These are phyloP conservation scores for Citrus maxima DNA, from an alignment of 345 rosid genomes.

Conservation along the genomic window DNA sequence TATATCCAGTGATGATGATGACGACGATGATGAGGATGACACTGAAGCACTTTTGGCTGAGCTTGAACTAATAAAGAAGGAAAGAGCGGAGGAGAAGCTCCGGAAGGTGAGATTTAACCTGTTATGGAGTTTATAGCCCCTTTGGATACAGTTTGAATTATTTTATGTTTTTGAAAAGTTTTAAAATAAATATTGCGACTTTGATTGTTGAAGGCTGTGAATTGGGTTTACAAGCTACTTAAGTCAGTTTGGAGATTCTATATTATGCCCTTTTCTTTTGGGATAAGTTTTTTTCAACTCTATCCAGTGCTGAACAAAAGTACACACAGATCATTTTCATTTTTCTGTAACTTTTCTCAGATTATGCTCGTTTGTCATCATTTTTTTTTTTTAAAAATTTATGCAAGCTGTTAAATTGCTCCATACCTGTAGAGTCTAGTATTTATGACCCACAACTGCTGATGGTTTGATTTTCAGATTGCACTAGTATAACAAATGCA, in stretches of 20 bases:
- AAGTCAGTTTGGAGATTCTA: not conserved
- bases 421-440: not conserved
- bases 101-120: conserved; percentile 50
- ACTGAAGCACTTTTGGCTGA: conserved; percentile 90
- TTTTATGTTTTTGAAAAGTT: not conserved
- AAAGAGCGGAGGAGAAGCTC: conserved; percentile 86
- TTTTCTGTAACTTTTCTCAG: not conserved
- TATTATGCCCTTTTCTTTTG: not conserved
- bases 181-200: not conserved
- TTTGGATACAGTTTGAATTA: not conserved
- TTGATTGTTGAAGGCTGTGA: not conserved
- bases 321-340: not conserved
- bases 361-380: not conserved
- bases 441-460: not conserved
- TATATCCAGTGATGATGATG: conserved; percentile 40
- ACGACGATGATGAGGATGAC: conserved; percentile 73
- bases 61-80: conserved; percentile 95
- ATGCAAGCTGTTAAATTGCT: not conserved
- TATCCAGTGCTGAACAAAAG: not conserved
- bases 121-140: not conserved
- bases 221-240: not conserved
- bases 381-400: not conserved
- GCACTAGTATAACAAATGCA: not conserved
- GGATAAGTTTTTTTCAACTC: not conserved
- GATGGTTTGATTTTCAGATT: not conserved